Percentiles rank a stretch among this genome's conserved stretches.
Conservation (phyloP, 345 rosid genomes). For the Hypericum perforatum region DNA sequence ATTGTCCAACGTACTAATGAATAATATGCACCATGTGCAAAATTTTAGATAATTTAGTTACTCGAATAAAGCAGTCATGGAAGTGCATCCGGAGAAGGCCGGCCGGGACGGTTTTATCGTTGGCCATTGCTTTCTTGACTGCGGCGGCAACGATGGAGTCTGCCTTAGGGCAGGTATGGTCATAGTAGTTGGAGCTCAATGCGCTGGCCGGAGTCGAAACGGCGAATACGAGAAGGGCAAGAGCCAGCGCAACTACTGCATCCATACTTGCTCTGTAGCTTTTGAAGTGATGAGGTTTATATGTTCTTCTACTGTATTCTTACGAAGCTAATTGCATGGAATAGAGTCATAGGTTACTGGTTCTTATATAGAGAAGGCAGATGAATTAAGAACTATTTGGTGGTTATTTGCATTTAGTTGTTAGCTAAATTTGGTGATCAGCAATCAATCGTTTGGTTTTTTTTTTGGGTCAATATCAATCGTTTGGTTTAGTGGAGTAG, state of each 20-base stretch:
- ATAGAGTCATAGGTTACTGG: background rate
- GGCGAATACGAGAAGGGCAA: conserved; percentile 17
- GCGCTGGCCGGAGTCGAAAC: conserved; percentile 13
- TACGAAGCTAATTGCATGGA: background rate
- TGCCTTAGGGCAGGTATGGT: conserved; percentile 32
- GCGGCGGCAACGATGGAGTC: conserved; percentile 22
- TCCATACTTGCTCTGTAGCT: conserved; percentile 12
- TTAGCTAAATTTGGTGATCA: too few species aligned
- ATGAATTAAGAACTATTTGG: too few species aligned
- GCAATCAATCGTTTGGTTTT: too few species aligned
- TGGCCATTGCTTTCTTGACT: conserved; percentile 22
- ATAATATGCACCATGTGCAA: background rate
- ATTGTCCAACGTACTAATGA: background rate
- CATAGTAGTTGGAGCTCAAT: conserved; percentile 34
- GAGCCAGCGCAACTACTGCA: conserved; percentile 9
- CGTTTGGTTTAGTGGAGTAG: too few species aligned
- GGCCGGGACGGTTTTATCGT: conserved; percentile 35
- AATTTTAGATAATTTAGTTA: conserved; percentile 2
- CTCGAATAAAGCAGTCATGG: conserved; percentile 43
- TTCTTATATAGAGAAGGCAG: conserved; percentile 4
- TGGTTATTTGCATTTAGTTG: too few species aligned
- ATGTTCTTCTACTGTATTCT: background rate
- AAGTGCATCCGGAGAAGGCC: conserved; percentile 44
- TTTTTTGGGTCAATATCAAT: too few species aligned
- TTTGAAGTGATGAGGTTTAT: background rate